Evolutionary conservation across 2,329 filamentous ascomycete species (phyloP).

Genomic region (Penicillium sp.): DNA sequence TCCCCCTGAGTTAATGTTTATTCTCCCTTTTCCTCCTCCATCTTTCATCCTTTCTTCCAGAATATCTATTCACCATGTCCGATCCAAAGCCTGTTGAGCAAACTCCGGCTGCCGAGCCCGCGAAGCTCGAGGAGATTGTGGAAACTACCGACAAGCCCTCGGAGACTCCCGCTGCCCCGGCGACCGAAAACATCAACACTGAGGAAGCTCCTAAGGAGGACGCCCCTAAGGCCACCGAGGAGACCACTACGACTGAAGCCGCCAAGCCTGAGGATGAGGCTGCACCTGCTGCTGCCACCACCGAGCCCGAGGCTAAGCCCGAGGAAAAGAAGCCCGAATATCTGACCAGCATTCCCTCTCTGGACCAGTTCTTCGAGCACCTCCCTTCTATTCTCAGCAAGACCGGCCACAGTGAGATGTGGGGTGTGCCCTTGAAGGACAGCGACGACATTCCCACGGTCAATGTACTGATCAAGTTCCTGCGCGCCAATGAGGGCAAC

Average conservation of each 20-base stretch:
- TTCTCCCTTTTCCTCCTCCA: background rate
- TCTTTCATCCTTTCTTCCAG: background rate
- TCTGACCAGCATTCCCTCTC: constrained; percentile 40
- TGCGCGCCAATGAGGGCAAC: constrained; percentile 83
- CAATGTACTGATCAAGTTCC: constrained; percentile 88
- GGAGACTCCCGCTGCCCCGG: constrained; percentile 9
- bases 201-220: background rate
- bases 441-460: constrained; percentile 68
- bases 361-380: constrained; percentile 59
- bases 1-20: constrained; percentile 3
- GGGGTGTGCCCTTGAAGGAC: constrained; percentile 69
- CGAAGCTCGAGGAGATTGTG: constrained; percentile 16
- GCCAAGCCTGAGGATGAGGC: constrained; percentile 1
- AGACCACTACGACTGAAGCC: constrained; percentile 3
- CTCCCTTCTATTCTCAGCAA: constrained; percentile 60
- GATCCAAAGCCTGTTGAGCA: constrained; percentile 23
- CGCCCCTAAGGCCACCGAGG: constrained; percentile 1
- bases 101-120: constrained; percentile 11
- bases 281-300: constrained; percentile 6
- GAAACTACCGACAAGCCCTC: constrained; percentile 11
- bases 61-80: constrained; percentile 13
- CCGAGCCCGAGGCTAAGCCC: constrained; percentile 16
- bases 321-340: constrained; percentile 33
- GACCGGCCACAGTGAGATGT: constrained; percentile 74
- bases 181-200: constrained; percentile 2